Evolutionary conservation across 768 basidiomycete genomes (phyloP).

Genomic region (Auriculariales sp.): DNA sequence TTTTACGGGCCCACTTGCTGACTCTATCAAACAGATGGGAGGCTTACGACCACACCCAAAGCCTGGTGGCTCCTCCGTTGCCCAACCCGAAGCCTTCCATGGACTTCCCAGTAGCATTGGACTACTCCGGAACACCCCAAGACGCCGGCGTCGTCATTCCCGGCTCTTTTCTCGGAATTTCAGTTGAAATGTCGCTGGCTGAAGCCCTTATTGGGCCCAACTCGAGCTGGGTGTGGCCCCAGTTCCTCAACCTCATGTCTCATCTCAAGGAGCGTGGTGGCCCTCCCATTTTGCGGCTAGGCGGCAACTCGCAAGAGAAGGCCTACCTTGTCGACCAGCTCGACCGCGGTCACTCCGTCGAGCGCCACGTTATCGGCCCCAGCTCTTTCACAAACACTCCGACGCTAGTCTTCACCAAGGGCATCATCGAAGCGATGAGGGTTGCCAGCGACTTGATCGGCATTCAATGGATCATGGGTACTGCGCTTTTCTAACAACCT

Average conservation of each 20-base stretch:
- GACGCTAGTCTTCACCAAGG: background rate
- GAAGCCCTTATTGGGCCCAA: slow-evolving; percentile 42
- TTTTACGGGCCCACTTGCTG: background rate
- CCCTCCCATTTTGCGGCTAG: slow-evolving; percentile 28
- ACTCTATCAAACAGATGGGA: background rate
- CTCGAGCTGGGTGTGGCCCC: slow-evolving; percentile 15
- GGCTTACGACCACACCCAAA: slow-evolving; percentile 32
- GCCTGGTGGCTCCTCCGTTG: slow-evolving; percentile 33
- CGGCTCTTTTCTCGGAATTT: slow-evolving; percentile 47
- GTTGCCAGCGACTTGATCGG: background rate
- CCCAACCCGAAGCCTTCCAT: slow-evolving; percentile 29
- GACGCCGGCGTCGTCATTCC: background rate
- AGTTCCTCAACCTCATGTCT: slow-evolving; percentile 34
- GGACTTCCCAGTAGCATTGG: slow-evolving; percentile 30
- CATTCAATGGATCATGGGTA: background rate
- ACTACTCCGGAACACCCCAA: background rate
- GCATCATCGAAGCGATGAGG: background rate
- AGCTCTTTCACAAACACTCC: background rate
- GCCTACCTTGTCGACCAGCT: slow-evolving; percentile 15
- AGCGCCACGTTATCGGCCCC: background rate
- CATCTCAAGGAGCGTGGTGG: slow-evolving; percentile 27
- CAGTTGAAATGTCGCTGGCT: slow-evolving; percentile 60
- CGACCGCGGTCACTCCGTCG: background rate
- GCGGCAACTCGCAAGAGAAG: slow-evolving; percentile 38
- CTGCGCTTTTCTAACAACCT: background rate